A percentile compares a stretch with the other conserved stretches of the same genome.
Conservation (phyloP, 148 eudicot genomes). For the Gaultheria prostrata region DNA sequence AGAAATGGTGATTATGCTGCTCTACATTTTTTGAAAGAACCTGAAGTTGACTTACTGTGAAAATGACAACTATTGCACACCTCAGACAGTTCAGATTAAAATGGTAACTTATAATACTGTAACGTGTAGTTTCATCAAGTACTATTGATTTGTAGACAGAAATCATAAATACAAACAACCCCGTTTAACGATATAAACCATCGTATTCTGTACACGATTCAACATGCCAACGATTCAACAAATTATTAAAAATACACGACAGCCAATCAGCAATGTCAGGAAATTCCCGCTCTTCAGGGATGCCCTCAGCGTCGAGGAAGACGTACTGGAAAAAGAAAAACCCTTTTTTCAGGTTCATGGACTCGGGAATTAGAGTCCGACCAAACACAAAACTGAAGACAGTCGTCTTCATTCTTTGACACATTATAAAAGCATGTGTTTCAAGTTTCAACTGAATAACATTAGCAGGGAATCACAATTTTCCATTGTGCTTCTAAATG, state of each 20-base stretch:
- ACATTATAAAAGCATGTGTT: background rate
- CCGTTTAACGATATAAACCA: no score
- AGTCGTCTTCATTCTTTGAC: background rate
- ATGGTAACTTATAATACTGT: background rate
- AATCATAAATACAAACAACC: background rate
- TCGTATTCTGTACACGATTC: no score
- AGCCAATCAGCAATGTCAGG: no score
- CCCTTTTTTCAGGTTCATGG: background rate
- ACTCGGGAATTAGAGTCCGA: background rate
- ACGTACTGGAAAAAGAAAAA: background rate
- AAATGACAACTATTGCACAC: no score
- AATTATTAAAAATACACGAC: no score
- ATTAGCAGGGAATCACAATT: background rate
- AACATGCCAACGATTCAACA: no score
- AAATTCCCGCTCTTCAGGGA: no score
- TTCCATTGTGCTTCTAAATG: background rate
- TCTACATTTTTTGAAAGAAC: background rate
- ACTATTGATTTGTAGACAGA: background rate
- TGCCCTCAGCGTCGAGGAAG: no score
- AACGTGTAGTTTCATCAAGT: background rate
- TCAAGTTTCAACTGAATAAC: background rate
- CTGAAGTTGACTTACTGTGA: background rate
- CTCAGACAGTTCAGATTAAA: no score
- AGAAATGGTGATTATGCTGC: background rate
- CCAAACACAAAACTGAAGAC: background rate